Evolutionary conservation across 2,329 filamentous ascomycete species (phyloP).

Genomic region (Xylariaceae sp.): DNA sequence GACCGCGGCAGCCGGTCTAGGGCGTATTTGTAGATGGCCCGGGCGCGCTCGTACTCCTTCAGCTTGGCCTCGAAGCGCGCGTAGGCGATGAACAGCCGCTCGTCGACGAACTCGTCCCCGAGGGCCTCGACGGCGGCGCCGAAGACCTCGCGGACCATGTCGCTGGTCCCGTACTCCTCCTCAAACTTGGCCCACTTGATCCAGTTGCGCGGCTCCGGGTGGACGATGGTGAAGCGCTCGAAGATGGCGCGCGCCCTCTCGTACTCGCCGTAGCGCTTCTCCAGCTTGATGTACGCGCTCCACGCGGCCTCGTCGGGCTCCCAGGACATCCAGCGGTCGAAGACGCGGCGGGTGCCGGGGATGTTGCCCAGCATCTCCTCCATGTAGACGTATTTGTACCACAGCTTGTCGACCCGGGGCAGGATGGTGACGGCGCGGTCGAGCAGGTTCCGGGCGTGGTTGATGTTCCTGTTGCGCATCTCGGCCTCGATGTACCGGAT

Average conservation of each 20-base stretch:
- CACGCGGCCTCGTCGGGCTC: conserved; percentile 94
- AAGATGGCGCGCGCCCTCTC: conserved; percentile 88
- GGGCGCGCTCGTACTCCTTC: conserved; percentile 88
- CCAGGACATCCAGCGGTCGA: conserved; percentile 98
- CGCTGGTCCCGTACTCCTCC: conserved; percentile 88
- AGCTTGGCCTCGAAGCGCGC: conserved; percentile 91
- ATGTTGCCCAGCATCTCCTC: conserved; percentile 97
- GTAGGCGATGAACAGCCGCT: conserved; percentile 91
- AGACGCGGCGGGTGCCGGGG: conserved; percentile 84
- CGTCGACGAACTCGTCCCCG: conserved; percentile 92
- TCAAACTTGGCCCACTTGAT: conserved; percentile 99
- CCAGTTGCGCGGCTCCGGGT: conserved; percentile 94
- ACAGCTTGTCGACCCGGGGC: conserved; percentile 88
- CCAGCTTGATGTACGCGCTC: conserved; percentile 93
- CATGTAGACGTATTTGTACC: conserved; percentile 99
- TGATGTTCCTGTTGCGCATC: conserved; percentile 94
- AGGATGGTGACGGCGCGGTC: conserved; percentile 92
- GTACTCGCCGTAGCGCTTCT: conserved; percentile 91
- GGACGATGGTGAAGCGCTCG: conserved; percentile 81
- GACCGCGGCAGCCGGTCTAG: conserved; percentile 86
- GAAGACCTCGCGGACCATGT: conserved; percentile 87
- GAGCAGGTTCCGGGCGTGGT: conserved; percentile 89
- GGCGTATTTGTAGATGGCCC: conserved; percentile 96
- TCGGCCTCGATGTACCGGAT: conserved; percentile 91
- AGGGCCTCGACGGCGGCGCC: conserved; percentile 81